Conservation (phyloP, 192 early-diverging fungal species). For the Coemansia asiatica region DNA sequence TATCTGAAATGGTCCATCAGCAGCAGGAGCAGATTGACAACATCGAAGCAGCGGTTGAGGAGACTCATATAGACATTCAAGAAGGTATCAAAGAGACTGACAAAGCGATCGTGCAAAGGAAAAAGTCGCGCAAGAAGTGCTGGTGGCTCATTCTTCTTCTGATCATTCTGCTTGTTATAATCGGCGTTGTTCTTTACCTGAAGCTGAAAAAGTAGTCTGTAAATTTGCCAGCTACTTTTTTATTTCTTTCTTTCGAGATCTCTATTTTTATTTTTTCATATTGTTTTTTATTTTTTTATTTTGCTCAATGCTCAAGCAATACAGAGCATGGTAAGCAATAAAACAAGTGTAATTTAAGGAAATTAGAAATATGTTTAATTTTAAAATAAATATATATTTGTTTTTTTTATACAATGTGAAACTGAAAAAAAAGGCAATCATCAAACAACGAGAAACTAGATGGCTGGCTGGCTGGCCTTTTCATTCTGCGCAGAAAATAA, state of each 20-base stretch:
- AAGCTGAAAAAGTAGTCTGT: conserved; percentile 19
- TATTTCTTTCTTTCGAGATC: too few species aligned
- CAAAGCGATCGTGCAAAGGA: conserved; percentile 24
- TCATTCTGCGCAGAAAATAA: not conserved
- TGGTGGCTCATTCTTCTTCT: conserved; percentile 37
- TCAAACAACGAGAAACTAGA: too few species aligned
- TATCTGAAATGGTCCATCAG: conserved; percentile 23
- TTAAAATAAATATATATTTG: not conserved
- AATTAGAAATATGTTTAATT: too few species aligned
- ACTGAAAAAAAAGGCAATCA: not conserved
- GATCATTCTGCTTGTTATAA: conserved; percentile 51
- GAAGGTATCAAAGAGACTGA: conserved; percentile 24
- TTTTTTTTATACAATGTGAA: conserved; percentile 5
- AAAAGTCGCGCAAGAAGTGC: conserved; percentile 35
- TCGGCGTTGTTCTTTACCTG: conserved; percentile 37
- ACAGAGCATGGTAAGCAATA: too few species aligned
- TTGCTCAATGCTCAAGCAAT: too few species aligned
- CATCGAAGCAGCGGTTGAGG: conserved; percentile 23
- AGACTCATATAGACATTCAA: conserved; percentile 11
- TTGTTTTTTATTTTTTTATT: not conserved
- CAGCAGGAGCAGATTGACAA: conserved; percentile 36
- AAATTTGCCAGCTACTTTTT: too few species aligned
- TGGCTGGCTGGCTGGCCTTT: too few species aligned
- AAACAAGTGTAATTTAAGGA: too few species aligned
- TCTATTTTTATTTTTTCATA: not conserved